A percentile compares a stretch with the other conserved stretches of the same genome.
phyloP scores from a whole-genome alignment of 2,329 filamentous ascomycete species.

The Fusarium sp. region DNA sequence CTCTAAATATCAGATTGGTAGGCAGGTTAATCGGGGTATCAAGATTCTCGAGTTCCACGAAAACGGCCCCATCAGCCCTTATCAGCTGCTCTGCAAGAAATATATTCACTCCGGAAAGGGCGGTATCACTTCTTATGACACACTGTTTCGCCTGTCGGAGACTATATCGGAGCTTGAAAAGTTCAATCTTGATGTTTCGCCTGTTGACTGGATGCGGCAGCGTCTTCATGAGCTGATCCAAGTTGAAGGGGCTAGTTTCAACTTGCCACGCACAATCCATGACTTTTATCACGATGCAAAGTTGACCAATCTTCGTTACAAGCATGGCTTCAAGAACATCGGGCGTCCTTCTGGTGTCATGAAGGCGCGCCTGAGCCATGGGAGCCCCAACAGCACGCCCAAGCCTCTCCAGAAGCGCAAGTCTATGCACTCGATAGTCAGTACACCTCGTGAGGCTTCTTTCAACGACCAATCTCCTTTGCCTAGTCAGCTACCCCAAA shows the following conservation, averaged over 20 bases:
- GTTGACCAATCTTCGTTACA: slow-evolving; percentile 57
- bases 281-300: slow-evolving; percentile 66
- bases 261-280: slow-evolving; percentile 59
- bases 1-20: slow-evolving; percentile 62
- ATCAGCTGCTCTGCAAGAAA: slow-evolving; percentile 63
- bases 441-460: slow-evolving; percentile 44
- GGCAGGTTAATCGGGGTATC: slow-evolving; percentile 65
- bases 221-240: slow-evolving; percentile 61
- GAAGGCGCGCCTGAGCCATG: slow-evolving; percentile 47
- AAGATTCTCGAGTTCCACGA: slow-evolving; percentile 62
- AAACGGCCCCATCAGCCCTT: slow-evolving; percentile 62
- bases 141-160: slow-evolving; percentile 63
- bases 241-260: slow-evolving; percentile 58
- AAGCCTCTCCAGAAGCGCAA: slow-evolving; percentile 49
- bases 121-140: slow-evolving; percentile 62
- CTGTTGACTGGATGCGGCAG: slow-evolving; percentile 66
- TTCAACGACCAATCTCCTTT: slow-evolving; percentile 44
- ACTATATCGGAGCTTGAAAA: slow-evolving; percentile 63
- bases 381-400: slow-evolving; percentile 39
- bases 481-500: slow-evolving; percentile 23
- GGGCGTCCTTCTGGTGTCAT: slow-evolving; percentile 61
- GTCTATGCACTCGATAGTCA: slow-evolving; percentile 44
- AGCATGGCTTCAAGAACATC: slow-evolving; percentile 66
- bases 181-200: slow-evolving; percentile 61
- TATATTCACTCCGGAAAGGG: slow-evolving; percentile 55